Base-by-base conservation (phyloP, 352 stramenopile genomes). In the Elongisporangium anandrum region DNA sequence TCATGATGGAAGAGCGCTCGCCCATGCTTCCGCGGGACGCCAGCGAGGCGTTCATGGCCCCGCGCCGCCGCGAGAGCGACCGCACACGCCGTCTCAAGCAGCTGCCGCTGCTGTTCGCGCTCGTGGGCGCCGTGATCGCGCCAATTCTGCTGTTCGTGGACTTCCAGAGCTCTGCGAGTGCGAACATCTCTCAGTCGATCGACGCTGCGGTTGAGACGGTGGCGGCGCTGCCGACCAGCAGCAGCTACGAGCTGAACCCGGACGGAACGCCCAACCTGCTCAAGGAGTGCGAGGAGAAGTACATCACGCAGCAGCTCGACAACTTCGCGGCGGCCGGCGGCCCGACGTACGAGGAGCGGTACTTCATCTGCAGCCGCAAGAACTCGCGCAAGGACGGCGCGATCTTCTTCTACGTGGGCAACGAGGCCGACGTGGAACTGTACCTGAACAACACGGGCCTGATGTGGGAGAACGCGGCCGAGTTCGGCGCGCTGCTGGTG, bases 381-480 rank as follows among this genome's bases (percentile, higher is more conserved):
- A 70, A 83, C 61, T 86, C 69, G 63, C 72, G 62, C 54, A 72
- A 77, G 24, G 69, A 87, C 50, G 80, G 85, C 17, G 75, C 81
- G 26, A 94, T 98, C 61, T 96, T 98, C 63, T 97, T 98, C 69
- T 98, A 98, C 68, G 88, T 90, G 1, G 96, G 96, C 52, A 99
- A 99, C 66, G 96, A 99, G 69, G 94, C 90, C 7, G 80, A 97
- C 49, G 86, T 99, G 5, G 86, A 96, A 61, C 74, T 98, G 49
- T 99, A 98, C 69, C 73, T 98, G 20, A 98, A 98, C 67, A 85
- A 97, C 65, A 98, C 95, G 13, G 94, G 94, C 26, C 78, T 98
- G 51, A 98, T 99, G 90, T 98, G 93, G 92, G 93, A 98, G 66
- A 94, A 97, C 60, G 96, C 95, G 16, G 71, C 75, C 12, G 75